Base-by-base conservation (phyloP, 208 protist species). In the Tritrichomonas foetus region DNA sequence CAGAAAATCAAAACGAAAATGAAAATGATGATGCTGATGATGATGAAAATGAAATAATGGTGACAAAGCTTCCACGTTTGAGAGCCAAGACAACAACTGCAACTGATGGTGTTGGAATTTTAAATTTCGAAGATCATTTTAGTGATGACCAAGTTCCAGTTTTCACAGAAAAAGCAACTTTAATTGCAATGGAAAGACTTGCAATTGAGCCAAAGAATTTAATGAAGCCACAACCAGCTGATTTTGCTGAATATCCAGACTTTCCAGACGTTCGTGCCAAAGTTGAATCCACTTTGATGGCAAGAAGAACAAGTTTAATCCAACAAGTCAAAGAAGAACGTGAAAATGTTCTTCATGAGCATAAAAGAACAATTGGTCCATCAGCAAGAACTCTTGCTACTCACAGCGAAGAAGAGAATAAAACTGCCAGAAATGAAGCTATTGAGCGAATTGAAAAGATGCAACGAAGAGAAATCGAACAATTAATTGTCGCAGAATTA, bases 121-220 rank as follows among this genome's bases (percentile, higher is more conserved):
- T 82, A 20, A 82, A 82, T 41, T 82, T 82, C 30, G 74, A 82
- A 82, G 74, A 49, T 27, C 20, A 82, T 50, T 82, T 25, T 20
- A 36, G 41, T 9, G 74, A 82, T 82, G 41, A 82, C n/a, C 13
- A 64, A 64, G 5, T 50, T 33, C 74, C 74, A 50, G n/a, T 50
- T 36, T 82, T 82, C 41, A 82, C 74, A 82, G 74, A 82, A 82
- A 41, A 82, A 30, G 33, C 74, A 20, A 82, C 74, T 50, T n/a
- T 82, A 36, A 36, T 36, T 53, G n/a, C 74, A 1, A 82, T 82
- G 74, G 11, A 14, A n/a, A 82, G 41, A 41, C 74, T 82, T n/a
- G 74, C 41, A 3, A 82, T 82, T 44, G 41, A 82, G 20, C 74
- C 74, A 82, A 50, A 47, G 33, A 33, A 82, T 82, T 14, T 82